Evolutionary conservation across 352 stramenopile genomes (phyloP).

Genomic region (Globisporangium nunn): DNA sequence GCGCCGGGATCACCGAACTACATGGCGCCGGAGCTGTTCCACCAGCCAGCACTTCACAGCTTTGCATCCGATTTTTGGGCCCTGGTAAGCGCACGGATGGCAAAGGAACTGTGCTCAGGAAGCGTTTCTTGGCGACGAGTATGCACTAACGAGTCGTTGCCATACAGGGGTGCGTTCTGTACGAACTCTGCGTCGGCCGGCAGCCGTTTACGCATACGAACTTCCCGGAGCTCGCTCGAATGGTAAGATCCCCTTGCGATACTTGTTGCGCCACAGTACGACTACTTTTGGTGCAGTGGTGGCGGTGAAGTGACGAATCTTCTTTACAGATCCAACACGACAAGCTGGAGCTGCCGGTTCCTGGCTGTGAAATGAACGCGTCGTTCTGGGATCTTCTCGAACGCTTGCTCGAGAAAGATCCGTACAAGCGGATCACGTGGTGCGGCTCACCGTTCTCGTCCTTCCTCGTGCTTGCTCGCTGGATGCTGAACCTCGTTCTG

Average conservation of each 20-base stretch:
- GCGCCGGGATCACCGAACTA: conserved; percentile 81
- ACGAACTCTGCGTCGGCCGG: conserved; percentile 56
- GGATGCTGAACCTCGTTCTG: background rate
- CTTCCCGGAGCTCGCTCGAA: conserved; percentile 62
- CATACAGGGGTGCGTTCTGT: conserved; percentile 68
- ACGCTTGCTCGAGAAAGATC: conserved; percentile 61
- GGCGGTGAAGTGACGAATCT: background rate
- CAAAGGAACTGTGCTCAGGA: no score
- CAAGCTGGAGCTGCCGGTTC: conserved; percentile 29
- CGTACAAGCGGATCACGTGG: conserved; percentile 69
- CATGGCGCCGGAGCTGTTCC: conserved; percentile 91
- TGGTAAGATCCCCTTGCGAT: conserved; percentile 22
- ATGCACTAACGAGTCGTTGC: background rate
- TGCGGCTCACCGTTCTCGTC: conserved; percentile 11
- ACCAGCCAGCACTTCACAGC: conserved; percentile 72
- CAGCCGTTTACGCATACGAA: conserved; percentile 70
- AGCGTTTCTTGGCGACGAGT: no score
- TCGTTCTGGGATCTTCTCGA: conserved; percentile 53
- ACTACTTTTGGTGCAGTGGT: background rate
- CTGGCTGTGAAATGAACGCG: conserved; percentile 42
- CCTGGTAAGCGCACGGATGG: conserved; percentile 25
- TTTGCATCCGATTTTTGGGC: conserved; percentile 89
- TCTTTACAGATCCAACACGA: conserved; percentile 61
- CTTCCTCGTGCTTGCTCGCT: conserved; percentile 1
- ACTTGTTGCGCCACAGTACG: background rate